phyloP scores from a whole-genome alignment of 176 grass and related monocot genomes.

The Hyparrhenia diplandra region DNA sequence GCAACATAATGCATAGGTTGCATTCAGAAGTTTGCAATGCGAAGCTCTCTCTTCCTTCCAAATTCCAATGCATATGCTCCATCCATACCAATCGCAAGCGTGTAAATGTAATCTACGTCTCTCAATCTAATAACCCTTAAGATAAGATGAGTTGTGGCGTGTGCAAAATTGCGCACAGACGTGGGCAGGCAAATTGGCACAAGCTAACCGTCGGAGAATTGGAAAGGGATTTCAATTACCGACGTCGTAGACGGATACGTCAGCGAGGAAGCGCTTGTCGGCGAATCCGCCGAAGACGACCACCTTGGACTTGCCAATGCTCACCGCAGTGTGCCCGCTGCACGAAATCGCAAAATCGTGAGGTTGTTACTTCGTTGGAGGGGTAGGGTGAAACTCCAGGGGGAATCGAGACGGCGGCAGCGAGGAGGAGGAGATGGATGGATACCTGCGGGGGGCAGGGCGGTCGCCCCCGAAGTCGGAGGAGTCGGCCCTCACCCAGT shows the following conservation, averaged over 20 bases:
- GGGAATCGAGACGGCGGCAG: background rate
- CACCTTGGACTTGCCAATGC: slow-evolving; percentile 82
- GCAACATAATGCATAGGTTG: slow-evolving; percentile 15
- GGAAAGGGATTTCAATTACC: slow-evolving; percentile 31
- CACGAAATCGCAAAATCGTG: background rate
- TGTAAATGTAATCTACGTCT: background rate
- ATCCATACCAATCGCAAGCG: background rate
- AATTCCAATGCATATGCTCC: background rate
- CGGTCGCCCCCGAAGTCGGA: slow-evolving; percentile 73
- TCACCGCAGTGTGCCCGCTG: slow-evolving; percentile 83
- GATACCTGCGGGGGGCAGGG: slow-evolving; percentile 75
- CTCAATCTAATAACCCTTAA: background rate
- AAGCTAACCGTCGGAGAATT: background rate
- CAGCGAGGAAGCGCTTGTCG: slow-evolving; percentile 72
- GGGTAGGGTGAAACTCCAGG: background rate
- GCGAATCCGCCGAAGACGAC: slow-evolving; percentile 90
- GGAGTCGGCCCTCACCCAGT: slow-evolving; percentile 75
- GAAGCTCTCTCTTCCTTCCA: background rate
- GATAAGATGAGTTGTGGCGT: background rate
- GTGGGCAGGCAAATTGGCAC: background rate
- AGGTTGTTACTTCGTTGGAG: background rate
- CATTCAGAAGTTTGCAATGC: background rate
- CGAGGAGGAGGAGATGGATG: background rate
- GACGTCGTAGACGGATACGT: slow-evolving; percentile 80
- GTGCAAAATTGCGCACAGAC: background rate